These are phyloP conservation scores for Scutellaria baicalensis DNA, from an alignment of 257 asterid genomes.

Conservation along the genomic window DNA sequence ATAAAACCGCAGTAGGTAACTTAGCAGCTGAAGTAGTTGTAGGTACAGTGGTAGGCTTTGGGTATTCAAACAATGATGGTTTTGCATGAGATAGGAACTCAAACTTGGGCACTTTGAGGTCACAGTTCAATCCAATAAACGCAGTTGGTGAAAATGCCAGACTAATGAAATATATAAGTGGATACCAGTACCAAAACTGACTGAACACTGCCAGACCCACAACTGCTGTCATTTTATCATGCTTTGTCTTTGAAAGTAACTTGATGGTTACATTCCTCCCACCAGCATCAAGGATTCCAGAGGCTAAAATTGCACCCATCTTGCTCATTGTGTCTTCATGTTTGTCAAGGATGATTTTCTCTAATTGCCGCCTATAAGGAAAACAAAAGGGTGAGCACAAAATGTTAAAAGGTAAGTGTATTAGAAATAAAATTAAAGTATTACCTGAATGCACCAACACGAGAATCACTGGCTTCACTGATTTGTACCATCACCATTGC, in stretches of 20 bases:
- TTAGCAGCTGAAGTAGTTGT: constrained; percentile 67
- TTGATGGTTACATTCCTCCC: constrained; percentile 47
- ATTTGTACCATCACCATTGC: constrained; percentile 98
- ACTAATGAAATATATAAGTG: constrained; percentile 86
- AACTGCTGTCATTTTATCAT: constrained; percentile 17
- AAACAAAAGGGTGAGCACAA: neutral
- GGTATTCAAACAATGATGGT: constrained; percentile 85
- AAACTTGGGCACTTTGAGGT: constrained; percentile 86
- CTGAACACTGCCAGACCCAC: constrained; percentile 96
- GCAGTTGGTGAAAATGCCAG: constrained; percentile 98
- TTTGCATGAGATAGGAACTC: constrained; percentile 89
- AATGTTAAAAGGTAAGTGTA: neutral
- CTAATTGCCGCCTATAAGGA: constrained; percentile 73
- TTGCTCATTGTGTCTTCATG: constrained; percentile 99
- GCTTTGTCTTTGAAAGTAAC: constrained; percentile 20
- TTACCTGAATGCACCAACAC: constrained; percentile 95
- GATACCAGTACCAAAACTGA: constrained; percentile 99
- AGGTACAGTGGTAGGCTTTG: constrained; percentile 75
- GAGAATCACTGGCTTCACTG: constrained; percentile 94
- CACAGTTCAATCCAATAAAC: constrained; percentile 76
- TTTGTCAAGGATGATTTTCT: constrained; percentile 80
- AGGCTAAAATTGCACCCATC: constrained; percentile 98
- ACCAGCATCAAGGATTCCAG: constrained; percentile 97
- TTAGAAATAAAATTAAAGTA: neutral
- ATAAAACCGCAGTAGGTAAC: constrained; percentile 86